phyloP scores from a whole-genome alignment of 352 stramenopile genomes.

The Phytophthora tentaculata region DNA sequence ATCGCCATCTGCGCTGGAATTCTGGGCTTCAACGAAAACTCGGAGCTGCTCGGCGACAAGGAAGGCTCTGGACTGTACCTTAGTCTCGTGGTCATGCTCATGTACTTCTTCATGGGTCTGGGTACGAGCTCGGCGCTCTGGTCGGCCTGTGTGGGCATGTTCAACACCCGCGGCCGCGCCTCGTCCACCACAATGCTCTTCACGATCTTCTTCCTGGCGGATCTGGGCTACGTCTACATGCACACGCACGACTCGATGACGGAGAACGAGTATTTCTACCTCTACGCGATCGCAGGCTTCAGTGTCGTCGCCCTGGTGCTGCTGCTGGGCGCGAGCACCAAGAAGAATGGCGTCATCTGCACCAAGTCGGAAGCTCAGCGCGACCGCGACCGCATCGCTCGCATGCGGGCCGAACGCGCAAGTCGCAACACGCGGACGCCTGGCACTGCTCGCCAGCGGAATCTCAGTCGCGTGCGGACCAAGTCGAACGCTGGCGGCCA shows the following conservation, averaged over 20 bases:
- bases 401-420: constrained; percentile 43
- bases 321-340: constrained; percentile 56
- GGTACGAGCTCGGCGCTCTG: constrained; percentile 66
- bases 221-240: constrained; percentile 68
- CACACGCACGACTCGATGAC: constrained; percentile 43
- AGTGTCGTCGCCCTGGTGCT: constrained; percentile 53
- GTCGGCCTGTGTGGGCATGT: constrained; percentile 71
- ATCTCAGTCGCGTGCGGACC: constrained; percentile 61
- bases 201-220: constrained; percentile 57
- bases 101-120: constrained; percentile 84
- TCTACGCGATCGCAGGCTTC: constrained; percentile 57
- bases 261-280: constrained; percentile 57
- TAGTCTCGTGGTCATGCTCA: constrained; percentile 62
- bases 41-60: constrained; percentile 42
- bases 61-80: constrained; percentile 59
- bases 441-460: constrained; percentile 54
- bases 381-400: constrained; percentile 50
- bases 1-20: constrained; percentile 52
- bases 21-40: constrained; percentile 70
- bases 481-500: constrained; percentile 53
- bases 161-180: constrained; percentile 58
- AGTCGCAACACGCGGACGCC: constrained; percentile 52
- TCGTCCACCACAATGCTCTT: constrained; percentile 63
- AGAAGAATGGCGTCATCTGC: constrained; percentile 70
- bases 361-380: constrained; percentile 52